These are phyloP conservation scores for Cyclocybe aegerita DNA, from an alignment of 768 basidiomycete species.

Conservation along the genomic window DNA sequence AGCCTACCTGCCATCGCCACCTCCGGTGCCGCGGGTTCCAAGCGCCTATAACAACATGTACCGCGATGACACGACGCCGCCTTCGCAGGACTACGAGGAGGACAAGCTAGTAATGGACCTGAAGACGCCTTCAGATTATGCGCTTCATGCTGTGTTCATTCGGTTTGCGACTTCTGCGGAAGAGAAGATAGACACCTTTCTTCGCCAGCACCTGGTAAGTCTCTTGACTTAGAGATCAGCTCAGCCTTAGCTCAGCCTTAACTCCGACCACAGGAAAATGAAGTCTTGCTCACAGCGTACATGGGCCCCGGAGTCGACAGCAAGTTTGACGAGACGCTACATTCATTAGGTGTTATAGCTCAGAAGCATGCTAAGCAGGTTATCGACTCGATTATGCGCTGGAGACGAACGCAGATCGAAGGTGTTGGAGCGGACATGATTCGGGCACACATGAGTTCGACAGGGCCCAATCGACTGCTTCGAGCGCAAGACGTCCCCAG, in stretches of 20 bases:
- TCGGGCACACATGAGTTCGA: conserved; percentile 45
- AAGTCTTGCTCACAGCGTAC: conserved; percentile 61
- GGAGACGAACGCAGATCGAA: conserved; percentile 78
- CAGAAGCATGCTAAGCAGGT: conserved; percentile 83
- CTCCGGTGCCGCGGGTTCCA: conserved; percentile 79
- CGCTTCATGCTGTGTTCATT: conserved; percentile 85
- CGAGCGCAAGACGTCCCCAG: conserved; percentile 48
- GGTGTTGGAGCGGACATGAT: conserved; percentile 51
- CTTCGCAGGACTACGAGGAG: conserved; percentile 55
- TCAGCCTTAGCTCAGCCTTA: neutral
- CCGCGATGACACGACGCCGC: conserved; percentile 50
- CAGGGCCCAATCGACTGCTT: conserved; percentile 27
- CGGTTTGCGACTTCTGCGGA: conserved; percentile 82
- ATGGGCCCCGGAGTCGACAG: conserved; percentile 75
- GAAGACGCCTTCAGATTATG: conserved; percentile 85
- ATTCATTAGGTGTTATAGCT: conserved; percentile 82
- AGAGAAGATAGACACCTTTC: conserved; percentile 72
- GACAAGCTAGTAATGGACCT: conserved; percentile 70
- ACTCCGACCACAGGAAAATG: conserved; percentile 52
- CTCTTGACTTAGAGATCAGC: neutral
- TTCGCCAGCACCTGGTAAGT: conserved; percentile 66
- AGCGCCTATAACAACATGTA: conserved; percentile 48
- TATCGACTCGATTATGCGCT: conserved; percentile 83
- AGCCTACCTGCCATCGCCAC: conserved; percentile 59
- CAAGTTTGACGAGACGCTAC: conserved; percentile 83